A percentile compares a stretch with the other conserved stretches of the same genome.
Conservation (phyloP, 129 eudicot genomes). For the carrot (Daucus carota) region DNA sequence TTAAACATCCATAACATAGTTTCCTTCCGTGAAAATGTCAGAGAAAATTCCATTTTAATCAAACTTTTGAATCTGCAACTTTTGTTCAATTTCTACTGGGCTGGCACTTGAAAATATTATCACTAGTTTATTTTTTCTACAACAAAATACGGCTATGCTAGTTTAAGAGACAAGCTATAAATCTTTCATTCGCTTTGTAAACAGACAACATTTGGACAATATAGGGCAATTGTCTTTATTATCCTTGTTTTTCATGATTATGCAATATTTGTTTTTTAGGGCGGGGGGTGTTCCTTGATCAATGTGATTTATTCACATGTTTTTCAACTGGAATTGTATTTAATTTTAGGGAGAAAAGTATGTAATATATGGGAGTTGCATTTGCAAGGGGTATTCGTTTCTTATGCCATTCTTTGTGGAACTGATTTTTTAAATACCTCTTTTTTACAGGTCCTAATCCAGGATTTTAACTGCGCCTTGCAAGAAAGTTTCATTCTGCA, state of each 20-base stretch:
- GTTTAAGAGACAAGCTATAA: not conserved
- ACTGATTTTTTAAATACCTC: conserved; percentile 4
- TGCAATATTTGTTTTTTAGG: not conserved
- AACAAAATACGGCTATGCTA: not conserved
- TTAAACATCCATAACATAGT: no score
- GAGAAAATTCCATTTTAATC: not conserved
- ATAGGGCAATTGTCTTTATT: not conserved
- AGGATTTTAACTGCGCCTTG: conserved; percentile 91
- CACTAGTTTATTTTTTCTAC: not conserved
- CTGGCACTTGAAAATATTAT: not conserved
- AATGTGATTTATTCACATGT: not conserved
- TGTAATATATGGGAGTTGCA: not conserved
- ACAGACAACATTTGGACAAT: not conserved
- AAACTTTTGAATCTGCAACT: not conserved
- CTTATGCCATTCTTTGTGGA: not conserved
- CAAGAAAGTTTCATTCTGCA: conserved; percentile 91
- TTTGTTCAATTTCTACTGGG: not conserved
- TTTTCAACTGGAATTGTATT: not conserved
- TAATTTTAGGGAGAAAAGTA: not conserved
- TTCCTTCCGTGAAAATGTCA: not conserved
- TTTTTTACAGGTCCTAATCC: conserved; percentile 58
- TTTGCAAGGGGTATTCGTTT: not conserved
- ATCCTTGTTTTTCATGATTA: not conserved
- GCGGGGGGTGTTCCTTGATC: not conserved
- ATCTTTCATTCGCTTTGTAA: not conserved